phyloP scores from a whole-genome alignment of 345 rosid species.

The Theobroma cacao region DNA sequence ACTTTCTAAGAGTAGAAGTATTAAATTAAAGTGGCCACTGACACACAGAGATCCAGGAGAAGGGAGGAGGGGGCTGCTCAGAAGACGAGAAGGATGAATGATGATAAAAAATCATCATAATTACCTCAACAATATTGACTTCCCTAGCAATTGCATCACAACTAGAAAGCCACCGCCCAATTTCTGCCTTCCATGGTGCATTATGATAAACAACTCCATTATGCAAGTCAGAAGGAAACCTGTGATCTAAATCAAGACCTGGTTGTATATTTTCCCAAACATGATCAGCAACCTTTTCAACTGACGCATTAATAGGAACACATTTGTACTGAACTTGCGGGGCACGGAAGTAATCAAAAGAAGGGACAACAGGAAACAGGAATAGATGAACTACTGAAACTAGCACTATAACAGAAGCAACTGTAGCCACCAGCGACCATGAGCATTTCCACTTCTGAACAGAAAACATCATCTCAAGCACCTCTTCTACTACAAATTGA shows the following conservation, averaged over 20 bases:
- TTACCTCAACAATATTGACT: slow-evolving; percentile 62
- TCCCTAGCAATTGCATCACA: slow-evolving; percentile 61
- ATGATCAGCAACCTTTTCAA: slow-evolving; percentile 19
- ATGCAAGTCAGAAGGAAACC: slow-evolving; percentile 75
- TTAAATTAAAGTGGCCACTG: neutral
- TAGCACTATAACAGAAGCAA: slow-evolving; percentile 54
- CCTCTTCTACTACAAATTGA: slow-evolving; percentile 1
- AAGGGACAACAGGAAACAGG: slow-evolving; percentile 66
- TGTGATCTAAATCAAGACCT: slow-evolving; percentile 42
- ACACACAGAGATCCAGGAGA: neutral
- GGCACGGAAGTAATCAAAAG: slow-evolving; percentile 49
- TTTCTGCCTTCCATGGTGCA: slow-evolving; percentile 84
- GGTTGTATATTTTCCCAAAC: slow-evolving; percentile 22
- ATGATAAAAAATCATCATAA: neutral
- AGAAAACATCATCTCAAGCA: slow-evolving; percentile 41
- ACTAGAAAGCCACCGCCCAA: slow-evolving; percentile 89
- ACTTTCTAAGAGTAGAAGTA: neutral
- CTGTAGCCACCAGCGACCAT: slow-evolving; percentile 62
- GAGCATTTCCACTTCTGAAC: slow-evolving; percentile 64
- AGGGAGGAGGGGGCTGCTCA: neutral
- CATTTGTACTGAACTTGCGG: slow-evolving; percentile 49
- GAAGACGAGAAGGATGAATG: neutral
- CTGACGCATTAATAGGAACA: slow-evolving; percentile 42
- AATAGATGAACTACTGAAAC: slow-evolving; percentile 74
- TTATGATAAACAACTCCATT: slow-evolving; percentile 67